phyloP scores from a whole-genome alignment of 495 filamentous ascomycete species.

The Neurospora sp. region DNA sequence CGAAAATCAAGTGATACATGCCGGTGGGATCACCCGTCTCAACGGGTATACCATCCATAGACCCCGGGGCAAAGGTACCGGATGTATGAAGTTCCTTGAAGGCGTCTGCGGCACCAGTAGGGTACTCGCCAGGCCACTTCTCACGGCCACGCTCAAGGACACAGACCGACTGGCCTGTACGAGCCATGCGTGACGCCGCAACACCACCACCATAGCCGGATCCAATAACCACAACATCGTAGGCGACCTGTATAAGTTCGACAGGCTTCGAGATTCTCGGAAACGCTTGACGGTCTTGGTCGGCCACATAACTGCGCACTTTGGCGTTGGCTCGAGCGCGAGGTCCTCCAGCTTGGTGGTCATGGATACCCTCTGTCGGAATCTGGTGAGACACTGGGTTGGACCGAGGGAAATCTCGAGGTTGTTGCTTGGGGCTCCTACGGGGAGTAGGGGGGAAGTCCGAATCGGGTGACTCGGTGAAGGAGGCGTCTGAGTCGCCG shows the following conservation, averaged over 20 bases:
- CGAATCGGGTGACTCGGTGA: conserved; percentile 6
- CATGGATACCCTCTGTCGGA: conserved; percentile 9
- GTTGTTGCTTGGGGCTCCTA: conserved; percentile 1
- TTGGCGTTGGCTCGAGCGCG: conserved; percentile 25
- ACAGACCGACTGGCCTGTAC: conserved; percentile 50
- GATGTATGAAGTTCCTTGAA: conserved; percentile 40
- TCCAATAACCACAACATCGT: conserved; percentile 57
- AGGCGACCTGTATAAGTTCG: conserved; percentile 43
- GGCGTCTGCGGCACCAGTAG: conserved; percentile 34
- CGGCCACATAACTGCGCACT: conserved; percentile 32
- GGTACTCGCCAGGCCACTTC: conserved; percentile 57
- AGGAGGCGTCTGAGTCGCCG: not conserved
- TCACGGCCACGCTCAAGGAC: conserved; percentile 54
- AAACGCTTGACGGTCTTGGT: conserved; percentile 26
- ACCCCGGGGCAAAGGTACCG: conserved; percentile 39
- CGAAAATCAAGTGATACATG: conserved; percentile 53
- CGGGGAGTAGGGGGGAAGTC: not conserved
- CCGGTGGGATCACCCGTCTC: conserved; percentile 46
- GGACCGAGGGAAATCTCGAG: not conserved
- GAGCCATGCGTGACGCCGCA: conserved; percentile 54
- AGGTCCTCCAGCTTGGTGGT: conserved; percentile 21
- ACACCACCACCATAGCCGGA: conserved; percentile 61
- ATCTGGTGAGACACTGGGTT: conserved; percentile 4
- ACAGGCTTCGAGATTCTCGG: conserved; percentile 48
- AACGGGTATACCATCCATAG: conserved; percentile 28